phyloP scores from a whole-genome alignment of 108 stramenopile species.

The Cyclotella cryptica region DNA sequence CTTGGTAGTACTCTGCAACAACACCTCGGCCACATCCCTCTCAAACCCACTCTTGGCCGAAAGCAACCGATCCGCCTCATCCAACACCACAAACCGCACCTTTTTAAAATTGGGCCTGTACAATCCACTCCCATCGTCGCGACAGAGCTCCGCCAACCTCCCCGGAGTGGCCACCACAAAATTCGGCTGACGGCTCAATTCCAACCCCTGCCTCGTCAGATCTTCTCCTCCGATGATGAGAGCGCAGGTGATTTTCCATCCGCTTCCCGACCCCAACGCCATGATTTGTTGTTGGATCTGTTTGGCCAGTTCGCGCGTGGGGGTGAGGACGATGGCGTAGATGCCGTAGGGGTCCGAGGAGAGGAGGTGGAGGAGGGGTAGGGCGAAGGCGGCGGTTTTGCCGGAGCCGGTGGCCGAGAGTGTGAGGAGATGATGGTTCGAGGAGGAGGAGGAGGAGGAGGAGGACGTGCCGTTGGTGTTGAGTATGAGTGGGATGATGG shows the following conservation, averaged over 20 bases:
- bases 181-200: conserved; percentile 86
- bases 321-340: conserved; percentile 91
- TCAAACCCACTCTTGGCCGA: conserved; percentile 86
- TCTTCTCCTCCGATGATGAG: conserved; percentile 94
- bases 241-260: conserved; percentile 77
- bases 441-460: neutral
- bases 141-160: conserved; percentile 87
- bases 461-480: no score
- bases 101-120: conserved; percentile 73
- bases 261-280: conserved; percentile 83
- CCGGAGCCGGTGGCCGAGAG: conserved; percentile 86
- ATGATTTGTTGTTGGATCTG: conserved; percentile 95
- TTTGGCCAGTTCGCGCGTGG: conserved; percentile 96
- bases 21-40: conserved; percentile 87
- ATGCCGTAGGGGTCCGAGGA: conserved; percentile 92
- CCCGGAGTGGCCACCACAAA: conserved; percentile 97
- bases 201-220: conserved; percentile 74
- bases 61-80: conserved; percentile 98
- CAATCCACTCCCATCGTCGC: conserved; percentile 52
- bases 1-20: conserved; percentile 65
- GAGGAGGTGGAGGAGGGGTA: conserved; percentile 91
- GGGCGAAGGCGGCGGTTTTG: conserved; percentile 92
- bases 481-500: conserved; percentile 75
- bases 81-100: conserved; percentile 90
- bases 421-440: conserved; percentile 62